Evolutionary conservation across 208 protist species (phyloP).

Genomic region (Acanthamoeba divionensis): DNA sequence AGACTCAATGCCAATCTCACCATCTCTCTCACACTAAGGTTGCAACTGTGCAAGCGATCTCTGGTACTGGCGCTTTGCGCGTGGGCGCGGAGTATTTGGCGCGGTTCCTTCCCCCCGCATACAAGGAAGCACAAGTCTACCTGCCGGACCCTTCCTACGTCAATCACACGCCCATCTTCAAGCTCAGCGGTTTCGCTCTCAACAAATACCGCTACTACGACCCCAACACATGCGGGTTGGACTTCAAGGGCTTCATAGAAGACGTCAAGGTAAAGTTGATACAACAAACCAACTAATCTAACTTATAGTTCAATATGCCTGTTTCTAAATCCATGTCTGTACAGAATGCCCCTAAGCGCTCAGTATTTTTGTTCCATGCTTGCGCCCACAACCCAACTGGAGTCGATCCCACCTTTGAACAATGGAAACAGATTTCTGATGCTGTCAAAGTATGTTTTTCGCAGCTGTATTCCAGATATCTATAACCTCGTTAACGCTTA

Average conservation of each 20-base stretch:
- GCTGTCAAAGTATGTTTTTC: background rate
- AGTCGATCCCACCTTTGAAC: constrained; percentile 92
- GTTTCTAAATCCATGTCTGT: constrained; percentile 51
- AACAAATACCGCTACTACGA: constrained; percentile 77
- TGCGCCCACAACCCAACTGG: constrained; percentile 99
- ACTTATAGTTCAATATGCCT: background rate
- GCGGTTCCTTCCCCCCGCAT: constrained; percentile 41
- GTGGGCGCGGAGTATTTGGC: constrained; percentile 48
- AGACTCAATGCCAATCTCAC: background rate
- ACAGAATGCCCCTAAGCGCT: constrained; percentile 75
- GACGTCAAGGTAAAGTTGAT: constrained; percentile 61
- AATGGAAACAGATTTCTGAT: constrained; percentile 87
- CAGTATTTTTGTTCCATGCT: constrained; percentile 95
- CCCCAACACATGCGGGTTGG: constrained; percentile 63
- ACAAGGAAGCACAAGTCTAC: constrained; percentile 68
- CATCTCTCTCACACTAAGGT: constrained; percentile 60
- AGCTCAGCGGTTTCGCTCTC: constrained; percentile 66
- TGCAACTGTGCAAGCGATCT: constrained; percentile 86
- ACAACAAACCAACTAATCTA: background rate
- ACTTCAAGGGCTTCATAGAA: constrained; percentile 76
- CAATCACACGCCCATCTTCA: constrained; percentile 79
- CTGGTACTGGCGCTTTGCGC: constrained; percentile 84
- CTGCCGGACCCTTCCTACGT: constrained; percentile 83
- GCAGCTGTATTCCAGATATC: no score
- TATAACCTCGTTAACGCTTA: no score